A percentile compares a stretch with the other conserved stretches of the same genome.
These are phyloP conservation scores for Diaporthe ampelina DNA, from an alignment of 2,329 filamentous ascomycete genomes.

Conservation along the genomic window DNA sequence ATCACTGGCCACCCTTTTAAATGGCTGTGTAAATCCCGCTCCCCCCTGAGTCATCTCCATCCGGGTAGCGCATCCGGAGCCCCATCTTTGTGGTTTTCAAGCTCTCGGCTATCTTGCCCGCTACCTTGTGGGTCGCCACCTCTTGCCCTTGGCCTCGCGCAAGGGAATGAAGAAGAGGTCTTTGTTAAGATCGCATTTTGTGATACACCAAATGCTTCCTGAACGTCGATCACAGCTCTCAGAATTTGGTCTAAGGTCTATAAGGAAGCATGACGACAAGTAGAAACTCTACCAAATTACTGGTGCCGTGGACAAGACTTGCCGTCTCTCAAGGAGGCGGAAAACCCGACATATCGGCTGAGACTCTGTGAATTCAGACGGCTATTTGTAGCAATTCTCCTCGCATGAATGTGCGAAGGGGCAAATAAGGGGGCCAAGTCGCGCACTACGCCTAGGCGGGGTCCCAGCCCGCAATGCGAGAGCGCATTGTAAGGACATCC, in stretches of 20 bases:
- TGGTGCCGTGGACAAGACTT: not conserved
- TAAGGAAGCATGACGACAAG: too few relatives aligned
- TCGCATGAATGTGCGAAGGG: slow-evolving; percentile 18
- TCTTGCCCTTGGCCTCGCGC: not conserved
- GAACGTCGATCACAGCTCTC: not conserved
- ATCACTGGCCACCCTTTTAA: not conserved
- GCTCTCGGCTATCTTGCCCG: slow-evolving; percentile 28
- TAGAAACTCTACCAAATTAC: not conserved
- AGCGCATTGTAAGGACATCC: slow-evolving; percentile 10
- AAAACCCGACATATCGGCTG: not conserved
- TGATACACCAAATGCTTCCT: not conserved
- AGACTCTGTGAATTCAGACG: not conserved
- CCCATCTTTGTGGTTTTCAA: not conserved
- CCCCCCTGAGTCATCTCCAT: slow-evolving; percentile 1
- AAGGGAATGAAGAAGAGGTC: not conserved
- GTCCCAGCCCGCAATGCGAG: slow-evolving; percentile 10
- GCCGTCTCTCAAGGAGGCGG: not conserved
- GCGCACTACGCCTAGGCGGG: slow-evolving; percentile 12
- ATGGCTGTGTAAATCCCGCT: slow-evolving; percentile 12
- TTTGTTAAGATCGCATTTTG: not conserved
- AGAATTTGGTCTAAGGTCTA: not conserved
- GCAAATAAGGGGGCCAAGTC: slow-evolving; percentile 5
- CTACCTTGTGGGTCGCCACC: slow-evolving; percentile 1
- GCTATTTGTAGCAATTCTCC: slow-evolving; percentile 12
- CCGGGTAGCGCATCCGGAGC: slow-evolving; percentile 11